phyloP scores from a whole-genome alignment of 2,329 filamentous ascomycete species.

The Aspergillus hiratsukae region DNA sequence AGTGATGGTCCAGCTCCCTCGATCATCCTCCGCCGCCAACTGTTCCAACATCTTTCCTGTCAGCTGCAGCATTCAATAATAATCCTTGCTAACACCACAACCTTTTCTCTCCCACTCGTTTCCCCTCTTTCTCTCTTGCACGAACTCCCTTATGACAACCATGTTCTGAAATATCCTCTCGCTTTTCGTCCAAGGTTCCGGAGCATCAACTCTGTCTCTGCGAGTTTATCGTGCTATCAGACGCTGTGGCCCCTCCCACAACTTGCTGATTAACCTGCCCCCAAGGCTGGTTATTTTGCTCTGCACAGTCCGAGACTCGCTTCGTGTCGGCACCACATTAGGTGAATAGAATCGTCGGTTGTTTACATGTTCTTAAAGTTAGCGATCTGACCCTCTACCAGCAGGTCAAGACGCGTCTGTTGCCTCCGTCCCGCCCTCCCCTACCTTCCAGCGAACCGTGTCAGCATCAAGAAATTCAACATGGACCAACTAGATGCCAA shows the following conservation, averaged over 20 bases:
- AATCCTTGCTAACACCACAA: background rate
- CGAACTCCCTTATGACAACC: background rate
- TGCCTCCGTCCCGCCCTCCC: slow-evolving; percentile 7
- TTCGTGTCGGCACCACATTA: slow-evolving; percentile 10
- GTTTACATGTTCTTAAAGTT: slow-evolving; percentile 3
- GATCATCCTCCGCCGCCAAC: slow-evolving; percentile 14
- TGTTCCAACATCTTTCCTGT: slow-evolving; percentile 27
- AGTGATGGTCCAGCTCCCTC: slow-evolving; percentile 12
- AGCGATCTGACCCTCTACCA: slow-evolving; percentile 8
- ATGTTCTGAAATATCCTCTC: background rate
- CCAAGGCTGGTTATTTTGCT: background rate
- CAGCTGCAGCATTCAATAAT: slow-evolving; percentile 24
- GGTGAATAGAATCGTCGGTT: slow-evolving; percentile 14
- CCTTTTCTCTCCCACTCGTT: slow-evolving; percentile 4
- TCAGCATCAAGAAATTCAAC: slow-evolving; percentile 12
- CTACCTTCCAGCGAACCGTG: slow-evolving; percentile 6
- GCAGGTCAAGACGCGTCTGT: slow-evolving; percentile 15
- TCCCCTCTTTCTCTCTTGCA: slow-evolving; percentile 15
- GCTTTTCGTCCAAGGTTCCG: background rate
- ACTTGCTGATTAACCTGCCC: slow-evolving; percentile 1
- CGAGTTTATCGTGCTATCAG: slow-evolving; percentile 12
- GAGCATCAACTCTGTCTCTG: slow-evolving; percentile 6
- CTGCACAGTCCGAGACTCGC: background rate
- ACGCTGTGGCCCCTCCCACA: slow-evolving; percentile 3
- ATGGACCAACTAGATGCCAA: slow-evolving; percentile 26